Evolutionary conservation across 2,329 filamentous ascomycete genomes (phyloP), one percentile per base, ranked within the genome.

Genomic region (Trichoderma sp.): DNA sequence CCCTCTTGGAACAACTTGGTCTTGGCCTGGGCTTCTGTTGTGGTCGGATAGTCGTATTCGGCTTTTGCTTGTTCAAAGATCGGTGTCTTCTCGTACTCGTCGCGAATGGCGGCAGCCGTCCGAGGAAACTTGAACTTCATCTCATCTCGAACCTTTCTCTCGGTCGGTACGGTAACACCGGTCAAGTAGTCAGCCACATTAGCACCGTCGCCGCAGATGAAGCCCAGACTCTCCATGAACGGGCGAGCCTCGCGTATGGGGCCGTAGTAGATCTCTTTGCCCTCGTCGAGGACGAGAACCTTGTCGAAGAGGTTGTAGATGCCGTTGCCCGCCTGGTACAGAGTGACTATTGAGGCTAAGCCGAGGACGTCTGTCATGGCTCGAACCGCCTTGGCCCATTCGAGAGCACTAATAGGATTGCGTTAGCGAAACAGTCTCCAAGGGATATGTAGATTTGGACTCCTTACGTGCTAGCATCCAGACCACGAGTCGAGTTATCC

Each of bases 221-320:
- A 90, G 0, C 89, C 88, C 1, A 87, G 76, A 0, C 79, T 74
- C 70, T 90, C 86, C 81, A 91, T 88, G 70, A 88, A 91, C 0
- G 85, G 83, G 5, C 80, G 76, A 0, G 88, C 88, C 66, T 87
- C 78, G 6, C 80, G 75, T 68, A 81, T 77, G 0, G 87, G 82
- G 0, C 88, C 88, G 68, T 88, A 90, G 76, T 83, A 91, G 52
- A 90, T 81, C 69, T 90, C 74, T 67, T 86, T 85, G 54, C 88
- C 88, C 65, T 86, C 82, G 54, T 90, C 87, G 3, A 91, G 80
- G 9, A 91, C 82, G 0, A 90, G 78, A 0, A 90, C 87, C 71
- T 90, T 91, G 72, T 91, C 88, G 72, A 91, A 90, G 0, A 88
- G 80, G 28, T 89, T 79, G 72, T 89, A 90, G 66, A 91, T 90